phyloP scores from a whole-genome alignment of 1,139 yeast species.

The Starmera stellimalicola region DNA sequence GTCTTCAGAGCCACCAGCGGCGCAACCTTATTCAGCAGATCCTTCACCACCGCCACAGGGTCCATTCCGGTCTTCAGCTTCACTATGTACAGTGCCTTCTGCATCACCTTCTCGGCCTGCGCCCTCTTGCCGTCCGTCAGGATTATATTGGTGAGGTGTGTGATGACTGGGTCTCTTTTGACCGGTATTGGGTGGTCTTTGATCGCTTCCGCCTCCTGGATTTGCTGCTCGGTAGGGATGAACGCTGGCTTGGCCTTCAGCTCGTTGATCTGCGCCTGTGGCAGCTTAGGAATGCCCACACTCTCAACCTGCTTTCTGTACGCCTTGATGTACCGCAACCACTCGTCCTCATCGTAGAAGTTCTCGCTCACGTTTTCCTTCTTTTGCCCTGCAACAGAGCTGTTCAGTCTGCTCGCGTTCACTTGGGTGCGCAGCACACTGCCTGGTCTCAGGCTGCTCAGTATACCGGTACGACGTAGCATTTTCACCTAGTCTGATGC shows the following conservation, averaged over 20 bases:
- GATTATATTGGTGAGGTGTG: slow-evolving; percentile 73
- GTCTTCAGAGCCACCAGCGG: slow-evolving; percentile 79
- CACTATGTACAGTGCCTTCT: slow-evolving; percentile 74
- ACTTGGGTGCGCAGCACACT: too few species aligned
- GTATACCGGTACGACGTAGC: too few species aligned
- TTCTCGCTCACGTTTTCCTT: neutral
- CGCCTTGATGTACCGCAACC: slow-evolving; percentile 15
- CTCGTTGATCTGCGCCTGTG: slow-evolving; percentile 12
- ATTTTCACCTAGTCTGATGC: too few species aligned
- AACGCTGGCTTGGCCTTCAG: slow-evolving; percentile 8
- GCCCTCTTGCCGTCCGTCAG: slow-evolving; percentile 93
- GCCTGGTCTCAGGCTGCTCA: too few species aligned
- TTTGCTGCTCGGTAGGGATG: slow-evolving; percentile 17
- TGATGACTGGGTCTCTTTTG: slow-evolving; percentile 58
- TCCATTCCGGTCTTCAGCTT: slow-evolving; percentile 62
- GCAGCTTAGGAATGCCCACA: slow-evolving; percentile 15
- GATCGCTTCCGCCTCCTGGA: slow-evolving; percentile 22
- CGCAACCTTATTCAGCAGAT: slow-evolving; percentile 71
- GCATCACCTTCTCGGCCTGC: slow-evolving; percentile 63
- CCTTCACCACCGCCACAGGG: slow-evolving; percentile 69
- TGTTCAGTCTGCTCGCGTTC: too few species aligned
- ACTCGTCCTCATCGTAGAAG: slow-evolving; percentile 10
- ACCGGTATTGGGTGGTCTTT: slow-evolving; percentile 50
- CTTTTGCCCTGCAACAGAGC: too few species aligned
- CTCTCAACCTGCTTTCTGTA: slow-evolving; percentile 12